Conservation (phyloP, 345 rosid species). For the Arabis alpina region DNA sequence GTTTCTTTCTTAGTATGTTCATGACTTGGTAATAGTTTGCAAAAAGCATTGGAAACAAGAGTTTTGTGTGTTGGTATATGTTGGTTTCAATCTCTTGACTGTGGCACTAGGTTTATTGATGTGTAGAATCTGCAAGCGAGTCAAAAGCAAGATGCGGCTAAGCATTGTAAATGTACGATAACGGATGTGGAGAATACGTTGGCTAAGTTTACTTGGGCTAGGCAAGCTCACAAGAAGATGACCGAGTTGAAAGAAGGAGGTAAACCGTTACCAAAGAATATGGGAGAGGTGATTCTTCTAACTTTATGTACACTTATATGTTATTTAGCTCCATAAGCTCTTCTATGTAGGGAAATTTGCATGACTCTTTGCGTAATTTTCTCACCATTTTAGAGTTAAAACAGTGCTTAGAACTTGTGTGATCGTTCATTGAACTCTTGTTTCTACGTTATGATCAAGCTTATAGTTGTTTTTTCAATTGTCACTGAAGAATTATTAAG, state of each 20-base stretch:
- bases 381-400: not conserved
- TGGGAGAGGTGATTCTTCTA: slow-evolving; percentile 67
- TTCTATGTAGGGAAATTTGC: not conserved
- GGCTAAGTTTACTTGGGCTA: slow-evolving; percentile 89
- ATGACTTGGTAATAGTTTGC: not conserved
- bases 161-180: slow-evolving; percentile 73
- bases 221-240: slow-evolving; percentile 73
- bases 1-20: slow-evolving; percentile 30
- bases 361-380: slow-evolving; percentile 9
- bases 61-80: not conserved
- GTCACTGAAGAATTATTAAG: not conserved
- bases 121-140: slow-evolving; percentile 78
- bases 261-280: slow-evolving; percentile 80
- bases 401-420: slow-evolving; percentile 8
- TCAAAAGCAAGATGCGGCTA: slow-evolving; percentile 88
- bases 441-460: not conserved
- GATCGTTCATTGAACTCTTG: slow-evolving; percentile 12
- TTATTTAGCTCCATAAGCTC: not conserved
- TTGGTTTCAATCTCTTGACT: slow-evolving; percentile 41
- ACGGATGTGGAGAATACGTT: slow-evolving; percentile 82
- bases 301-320: not conserved
- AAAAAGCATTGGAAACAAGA: not conserved
- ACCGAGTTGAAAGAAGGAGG: slow-evolving; percentile 76
- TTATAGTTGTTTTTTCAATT: not conserved
- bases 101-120: slow-evolving; percentile 55